Percentiles rank a stretch among this genome's conserved stretches.
These are phyloP conservation scores for Dactylellina cionopaga DNA, from an alignment of 2,329 filamentous ascomycete genomes.

Conservation along the genomic window DNA sequence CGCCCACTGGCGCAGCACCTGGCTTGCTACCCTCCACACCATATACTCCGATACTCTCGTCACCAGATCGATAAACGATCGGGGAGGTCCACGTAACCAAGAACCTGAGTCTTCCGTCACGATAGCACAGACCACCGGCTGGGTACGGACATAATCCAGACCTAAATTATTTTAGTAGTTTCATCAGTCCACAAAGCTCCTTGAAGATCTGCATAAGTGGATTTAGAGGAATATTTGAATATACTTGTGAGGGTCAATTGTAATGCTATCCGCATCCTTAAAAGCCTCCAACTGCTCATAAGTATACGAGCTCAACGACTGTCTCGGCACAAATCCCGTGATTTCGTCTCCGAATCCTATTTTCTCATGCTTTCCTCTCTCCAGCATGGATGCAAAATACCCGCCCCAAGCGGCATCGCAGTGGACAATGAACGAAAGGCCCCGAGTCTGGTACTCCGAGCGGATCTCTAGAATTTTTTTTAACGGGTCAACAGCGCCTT, in stretches of 20 bases:
- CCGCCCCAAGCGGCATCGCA: conserved; percentile 66
- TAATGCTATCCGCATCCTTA: conserved; percentile 63
- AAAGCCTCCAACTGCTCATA: conserved; percentile 62
- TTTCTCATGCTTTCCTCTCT: conserved; percentile 56
- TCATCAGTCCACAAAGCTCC: background rate
- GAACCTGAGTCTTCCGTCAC: conserved; percentile 58
- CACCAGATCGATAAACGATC: conserved; percentile 55
- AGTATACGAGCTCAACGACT: conserved; percentile 59
- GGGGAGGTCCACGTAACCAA: conserved; percentile 59
- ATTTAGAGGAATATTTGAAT: too few species aligned
- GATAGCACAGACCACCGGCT: conserved; percentile 58
- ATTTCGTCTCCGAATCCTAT: conserved; percentile 43
- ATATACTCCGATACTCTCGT: conserved; percentile 58
- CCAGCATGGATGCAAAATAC: conserved; percentile 64
- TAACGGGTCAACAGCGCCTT: conserved; percentile 64
- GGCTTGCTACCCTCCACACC: conserved; percentile 57
- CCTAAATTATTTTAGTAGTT: background rate
- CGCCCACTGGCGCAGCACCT: conserved; percentile 4
- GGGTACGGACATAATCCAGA: conserved; percentile 8
- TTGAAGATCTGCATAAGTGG: too few species aligned
- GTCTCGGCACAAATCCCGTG: conserved; percentile 60
- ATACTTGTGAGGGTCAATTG: conserved; percentile 64
- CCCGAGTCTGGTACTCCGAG: conserved; percentile 61
- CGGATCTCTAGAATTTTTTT: conserved; percentile 61
- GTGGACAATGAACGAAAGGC: conserved; percentile 64